A percentile compares a stretch with the other conserved stretches of the same genome.
Evolutionary conservation across 179 eudicot species (phyloP).

Genomic region (Pouteria campechiana): DNA sequence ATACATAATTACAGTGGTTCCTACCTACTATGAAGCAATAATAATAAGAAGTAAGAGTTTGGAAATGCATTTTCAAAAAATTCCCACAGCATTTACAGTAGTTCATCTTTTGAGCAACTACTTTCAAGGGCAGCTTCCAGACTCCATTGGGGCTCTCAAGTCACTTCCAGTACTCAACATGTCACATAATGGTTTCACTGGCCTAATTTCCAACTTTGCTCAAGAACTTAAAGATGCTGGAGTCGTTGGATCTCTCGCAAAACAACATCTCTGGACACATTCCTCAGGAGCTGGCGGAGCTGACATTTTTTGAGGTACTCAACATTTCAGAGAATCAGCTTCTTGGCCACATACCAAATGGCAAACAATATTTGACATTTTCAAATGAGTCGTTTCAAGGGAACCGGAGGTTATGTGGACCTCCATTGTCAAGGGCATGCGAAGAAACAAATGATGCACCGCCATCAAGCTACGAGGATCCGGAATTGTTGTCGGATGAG

Average conservation of each 20-base stretch:
- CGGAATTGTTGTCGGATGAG: no score
- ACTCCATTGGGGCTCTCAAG: conserved; percentile 1
- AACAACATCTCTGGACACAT: conserved; percentile 6
- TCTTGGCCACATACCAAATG: conserved; percentile 9
- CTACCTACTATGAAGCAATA: background rate
- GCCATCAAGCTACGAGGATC: no score
- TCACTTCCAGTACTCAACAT: conserved; percentile 1
- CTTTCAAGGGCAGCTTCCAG: conserved; percentile 1
- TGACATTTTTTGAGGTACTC: background rate
- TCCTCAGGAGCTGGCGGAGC: background rate
- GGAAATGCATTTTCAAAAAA: background rate
- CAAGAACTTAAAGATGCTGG: background rate
- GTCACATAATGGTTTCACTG: conserved; percentile 2
- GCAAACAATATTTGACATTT: conserved; percentile 7
- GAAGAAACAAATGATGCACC: no score
- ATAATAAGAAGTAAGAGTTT: conserved; percentile 1
- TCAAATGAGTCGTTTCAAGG: conserved; percentile 6
- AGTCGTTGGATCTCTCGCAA: conserved; percentile 5
- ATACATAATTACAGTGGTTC: no score
- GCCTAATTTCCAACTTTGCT: background rate
- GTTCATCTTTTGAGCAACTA: conserved; percentile 6
- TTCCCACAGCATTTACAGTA: background rate
- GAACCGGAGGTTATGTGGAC: conserved; percentile 17
- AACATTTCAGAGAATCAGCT: conserved; percentile 3
- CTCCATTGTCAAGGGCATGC: conserved; percentile 2